Base-by-base conservation (phyloP, 2,329 filamentous ascomycete species). In the Aureobasidium melanogenum region DNA sequence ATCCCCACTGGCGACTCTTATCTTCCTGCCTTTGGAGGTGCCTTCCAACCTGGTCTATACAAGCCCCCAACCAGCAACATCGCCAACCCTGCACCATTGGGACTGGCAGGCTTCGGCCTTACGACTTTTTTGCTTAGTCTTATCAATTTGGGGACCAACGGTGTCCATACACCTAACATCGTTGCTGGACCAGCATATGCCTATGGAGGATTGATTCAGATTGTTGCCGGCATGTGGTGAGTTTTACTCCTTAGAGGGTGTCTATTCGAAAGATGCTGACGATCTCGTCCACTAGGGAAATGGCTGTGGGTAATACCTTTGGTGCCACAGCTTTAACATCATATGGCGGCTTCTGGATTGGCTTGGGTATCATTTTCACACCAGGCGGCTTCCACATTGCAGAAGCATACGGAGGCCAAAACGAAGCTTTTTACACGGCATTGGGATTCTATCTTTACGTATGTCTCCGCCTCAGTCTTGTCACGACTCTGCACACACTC, bases 301-400 rank as follows among this genome's bases (percentile, higher is more conserved):
- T 93, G 84, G 88, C 88, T 38, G 81, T 89, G n/a, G 89, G 88
- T 62, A 93, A 93, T 80, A 93, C 89, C 12, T 92, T 93, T 66
- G 88, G 88, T 80, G 89, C 88, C 57, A 92, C 88, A 26, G 88
- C 89, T 22, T 77, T 93, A 62, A 89, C 88, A 10, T 92, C 88
- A 0, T 93, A 89, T 70, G 89, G 89, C 67, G 88, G 88, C 65
- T 93, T 93, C 81, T 93, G 89, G 89, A 83, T 93, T 69, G 79
- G 80, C 14, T 88, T 89, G 68, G 88, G 79, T 64, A 86, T 92
- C 68, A 80, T 92, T 59, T 75, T 88, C 64, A 89, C 87, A 2
- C 88, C 82, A 1, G 81, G 81, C 64, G 81, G 81, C 14, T 91
- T 88, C 77, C 73, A 82, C 51, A 85, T 90, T 62, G 75, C 78